Conservation (phyloP, 2,329 filamentous ascomycete species). For the Dothiorella sarmentorum region DNA sequence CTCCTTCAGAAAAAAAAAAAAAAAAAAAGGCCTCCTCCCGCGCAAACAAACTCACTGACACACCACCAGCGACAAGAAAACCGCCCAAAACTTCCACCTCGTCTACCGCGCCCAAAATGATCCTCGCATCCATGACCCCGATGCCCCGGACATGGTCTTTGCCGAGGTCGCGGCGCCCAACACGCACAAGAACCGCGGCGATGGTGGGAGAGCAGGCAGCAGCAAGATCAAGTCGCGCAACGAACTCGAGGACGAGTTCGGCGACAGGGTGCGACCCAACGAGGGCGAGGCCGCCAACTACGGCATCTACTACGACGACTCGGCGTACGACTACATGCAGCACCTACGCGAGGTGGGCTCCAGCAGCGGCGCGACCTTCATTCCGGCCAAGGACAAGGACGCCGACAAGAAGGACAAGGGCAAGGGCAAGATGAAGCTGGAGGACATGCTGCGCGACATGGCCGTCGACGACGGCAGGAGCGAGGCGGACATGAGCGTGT, state of each 20-base stretch:
- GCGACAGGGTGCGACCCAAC: conserved; percentile 68
- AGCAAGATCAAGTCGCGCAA: conserved; percentile 63
- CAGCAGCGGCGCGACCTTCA: conserved; percentile 68
- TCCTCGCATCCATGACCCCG: conserved; percentile 88
- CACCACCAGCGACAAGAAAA: conserved; percentile 73
- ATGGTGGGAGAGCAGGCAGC: conserved; percentile 11
- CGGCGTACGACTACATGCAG: conserved; percentile 98
- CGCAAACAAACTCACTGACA: conserved; percentile 29
- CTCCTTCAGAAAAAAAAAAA: neutral
- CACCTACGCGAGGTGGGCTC: conserved; percentile 81
- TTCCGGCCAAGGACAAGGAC: conserved; percentile 59
- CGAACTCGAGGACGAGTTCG: conserved; percentile 74
- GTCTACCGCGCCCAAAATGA: conserved; percentile 97
- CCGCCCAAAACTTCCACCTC: conserved; percentile 86
- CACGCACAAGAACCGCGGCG: conserved; percentile 21
- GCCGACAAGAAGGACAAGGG: conserved; percentile 63
- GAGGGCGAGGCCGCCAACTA: conserved; percentile 95
- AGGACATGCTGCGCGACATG: conserved; percentile 67
- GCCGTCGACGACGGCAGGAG: conserved; percentile 41
- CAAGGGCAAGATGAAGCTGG: conserved; percentile 71
- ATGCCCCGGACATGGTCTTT: conserved; percentile 86
- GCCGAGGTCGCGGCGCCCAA: conserved; percentile 57
- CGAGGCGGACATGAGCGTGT: conserved; percentile 42
- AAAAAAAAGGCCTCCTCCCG: neutral
- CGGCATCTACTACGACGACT: conserved; percentile 92